phyloP scores from a whole-genome alignment of 108 stramenopile genomes.

The Cyclotella baltica region DNA sequence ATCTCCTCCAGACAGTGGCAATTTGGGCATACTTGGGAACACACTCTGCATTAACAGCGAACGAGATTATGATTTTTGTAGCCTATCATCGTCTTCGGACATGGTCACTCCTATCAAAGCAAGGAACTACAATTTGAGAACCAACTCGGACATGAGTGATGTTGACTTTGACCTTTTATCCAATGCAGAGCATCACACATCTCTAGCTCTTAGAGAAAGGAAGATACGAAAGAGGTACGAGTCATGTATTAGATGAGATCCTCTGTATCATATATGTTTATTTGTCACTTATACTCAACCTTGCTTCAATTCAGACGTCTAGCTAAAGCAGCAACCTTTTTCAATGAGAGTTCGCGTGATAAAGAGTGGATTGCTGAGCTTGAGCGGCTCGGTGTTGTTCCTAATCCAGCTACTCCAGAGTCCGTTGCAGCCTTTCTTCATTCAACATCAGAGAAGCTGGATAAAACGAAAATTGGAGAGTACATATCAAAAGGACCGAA shows the following conservation, averaged over 20 bases:
- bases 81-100: constrained; percentile 24
- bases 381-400: constrained; percentile 69
- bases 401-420: constrained; percentile 52
- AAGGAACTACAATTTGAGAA: background rate
- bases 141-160: constrained; percentile 24
- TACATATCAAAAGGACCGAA: constrained; percentile 93
- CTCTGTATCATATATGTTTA: background rate
- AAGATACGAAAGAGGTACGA: constrained; percentile 70
- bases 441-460: constrained; percentile 82
- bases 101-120: background rate
- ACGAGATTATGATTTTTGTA: constrained; percentile 37
- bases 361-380: constrained; percentile 87
- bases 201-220: constrained; percentile 68
- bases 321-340: constrained; percentile 68
- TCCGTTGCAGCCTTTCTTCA: constrained; percentile 86
- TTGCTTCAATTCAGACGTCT: constrained; percentile 42
- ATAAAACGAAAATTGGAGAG: constrained; percentile 87
- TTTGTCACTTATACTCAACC: background rate
- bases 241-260: background rate
- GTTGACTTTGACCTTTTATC: constrained; percentile 28
- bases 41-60: constrained; percentile 5
- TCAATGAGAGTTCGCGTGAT: constrained; percentile 77
- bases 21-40: constrained; percentile 45
- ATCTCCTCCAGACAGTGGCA: constrained; percentile 45
- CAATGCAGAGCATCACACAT: constrained; percentile 28